A percentile compares a stretch with the other conserved stretches of the same genome.
Conservation (phyloP, 2,329 filamentous ascomycete species). For the Scolecobasidium constrictum region DNA sequence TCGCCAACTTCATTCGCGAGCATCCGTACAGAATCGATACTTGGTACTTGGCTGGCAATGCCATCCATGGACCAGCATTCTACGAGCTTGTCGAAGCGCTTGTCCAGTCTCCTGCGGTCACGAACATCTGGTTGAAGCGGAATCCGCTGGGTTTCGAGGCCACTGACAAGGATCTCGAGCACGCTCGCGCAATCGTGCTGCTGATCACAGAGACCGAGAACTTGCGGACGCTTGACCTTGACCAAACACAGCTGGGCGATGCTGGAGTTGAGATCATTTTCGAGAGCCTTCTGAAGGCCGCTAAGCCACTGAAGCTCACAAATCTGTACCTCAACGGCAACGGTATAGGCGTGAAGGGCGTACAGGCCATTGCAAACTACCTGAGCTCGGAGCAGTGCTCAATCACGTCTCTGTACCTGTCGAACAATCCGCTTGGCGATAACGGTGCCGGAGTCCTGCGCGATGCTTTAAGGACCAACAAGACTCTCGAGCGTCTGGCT, state of each 20-base stretch:
- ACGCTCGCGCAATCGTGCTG: constrained; percentile 31
- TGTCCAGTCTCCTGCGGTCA: constrained; percentile 32
- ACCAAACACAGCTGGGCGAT: constrained; percentile 42
- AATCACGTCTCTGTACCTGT: constrained; percentile 21
- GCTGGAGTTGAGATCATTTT: constrained; percentile 36
- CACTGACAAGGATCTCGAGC: no score
- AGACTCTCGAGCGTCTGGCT: constrained; percentile 18
- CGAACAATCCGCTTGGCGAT: constrained; percentile 23
- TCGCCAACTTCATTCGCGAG: constrained; percentile 35
- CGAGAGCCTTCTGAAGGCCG: constrained; percentile 22
- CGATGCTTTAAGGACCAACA: constrained; percentile 15
- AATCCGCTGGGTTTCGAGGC: constrained; percentile 37
- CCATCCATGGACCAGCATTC: constrained; percentile 36
- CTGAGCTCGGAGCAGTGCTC: constrained; percentile 17
- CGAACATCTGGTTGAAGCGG: constrained; percentile 44
- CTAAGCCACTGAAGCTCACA: constrained; percentile 18
- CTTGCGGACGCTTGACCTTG: constrained; percentile 41
- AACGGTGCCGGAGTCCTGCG: constrained; percentile 16
- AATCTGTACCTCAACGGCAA: constrained; percentile 24
- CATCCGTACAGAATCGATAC: constrained; percentile 40
- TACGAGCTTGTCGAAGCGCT: constrained; percentile 34
- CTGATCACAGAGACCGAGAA: constrained; percentile 33
- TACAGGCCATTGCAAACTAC: constrained; percentile 18
- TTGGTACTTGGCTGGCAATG: constrained; percentile 46
- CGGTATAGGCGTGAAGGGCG: constrained; percentile 18